These are phyloP conservation scores for Apiotrichum gamsii DNA, from an alignment of 1,284 basidiomycete genomes.

Conservation along the genomic window DNA sequence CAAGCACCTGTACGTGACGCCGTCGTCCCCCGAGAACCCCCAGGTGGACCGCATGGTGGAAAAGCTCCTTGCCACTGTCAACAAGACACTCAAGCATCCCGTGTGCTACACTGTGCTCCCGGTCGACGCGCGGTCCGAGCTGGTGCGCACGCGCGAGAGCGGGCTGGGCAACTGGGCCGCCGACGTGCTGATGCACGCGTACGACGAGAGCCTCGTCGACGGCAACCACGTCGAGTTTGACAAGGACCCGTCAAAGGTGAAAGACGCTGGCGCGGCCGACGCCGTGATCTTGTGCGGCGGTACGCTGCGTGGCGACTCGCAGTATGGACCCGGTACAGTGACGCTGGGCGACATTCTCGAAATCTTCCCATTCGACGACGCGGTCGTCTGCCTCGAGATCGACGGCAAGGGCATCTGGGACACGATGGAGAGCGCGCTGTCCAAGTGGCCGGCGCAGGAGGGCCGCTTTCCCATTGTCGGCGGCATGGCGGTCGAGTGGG, in stretches of 20 bases:
- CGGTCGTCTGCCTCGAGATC: constrained; percentile 69
- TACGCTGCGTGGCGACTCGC: constrained; percentile 75
- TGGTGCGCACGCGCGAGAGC: constrained; percentile 63
- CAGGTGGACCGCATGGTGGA: constrained; percentile 59
- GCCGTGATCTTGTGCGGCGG: constrained; percentile 79
- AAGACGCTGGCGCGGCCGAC: constrained; percentile 45
- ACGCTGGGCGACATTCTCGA: constrained; percentile 70
- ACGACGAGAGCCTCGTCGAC: constrained; percentile 64
- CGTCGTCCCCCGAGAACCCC: constrained; percentile 58
- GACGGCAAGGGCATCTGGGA: constrained; percentile 77
- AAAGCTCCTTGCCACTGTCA: constrained; percentile 64
- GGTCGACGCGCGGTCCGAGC: constrained; percentile 68
- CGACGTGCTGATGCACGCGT: constrained; percentile 76
- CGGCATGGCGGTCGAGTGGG: constrained; percentile 82
- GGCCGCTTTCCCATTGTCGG: constrained; percentile 85
- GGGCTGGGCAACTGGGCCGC: constrained; percentile 83
- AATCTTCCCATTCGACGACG: constrained; percentile 84
- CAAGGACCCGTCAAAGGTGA: too few relatives aligned
- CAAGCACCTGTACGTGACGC: constrained; percentile 58
- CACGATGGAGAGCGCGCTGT: constrained; percentile 67
- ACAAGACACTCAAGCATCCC: constrained; percentile 62
- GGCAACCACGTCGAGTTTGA: constrained; percentile 18
- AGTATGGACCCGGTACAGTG: constrained; percentile 72
- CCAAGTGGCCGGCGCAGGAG: constrained; percentile 83
- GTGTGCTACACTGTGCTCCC: constrained; percentile 63